These are phyloP conservation scores for Gentiana straminea DNA, from an alignment of 257 asterid genomes.

Conservation along the genomic window DNA sequence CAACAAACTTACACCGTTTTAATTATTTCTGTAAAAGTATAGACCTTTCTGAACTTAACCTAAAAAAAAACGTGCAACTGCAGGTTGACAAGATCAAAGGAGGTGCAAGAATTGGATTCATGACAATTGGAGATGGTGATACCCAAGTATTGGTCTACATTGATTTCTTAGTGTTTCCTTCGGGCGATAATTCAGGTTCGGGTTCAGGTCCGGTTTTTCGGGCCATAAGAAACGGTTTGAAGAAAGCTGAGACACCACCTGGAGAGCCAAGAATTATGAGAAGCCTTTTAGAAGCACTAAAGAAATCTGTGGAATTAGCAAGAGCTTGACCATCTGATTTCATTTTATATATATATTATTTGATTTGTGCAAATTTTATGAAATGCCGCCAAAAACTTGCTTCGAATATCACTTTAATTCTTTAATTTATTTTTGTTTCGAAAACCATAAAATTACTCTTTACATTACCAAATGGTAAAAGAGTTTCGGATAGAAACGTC, in stretches of 20 bases:
- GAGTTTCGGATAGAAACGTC: too few species aligned
- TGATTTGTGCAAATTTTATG: too few species aligned
- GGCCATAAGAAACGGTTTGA: conserved; percentile 69
- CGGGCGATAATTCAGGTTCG: conserved; percentile 37
- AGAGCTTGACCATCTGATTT: conserved; percentile 12
- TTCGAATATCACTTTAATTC: too few species aligned
- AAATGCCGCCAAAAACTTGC: too few species aligned
- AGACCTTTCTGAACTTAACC: background rate
- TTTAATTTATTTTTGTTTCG: too few species aligned
- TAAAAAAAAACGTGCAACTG: background rate
- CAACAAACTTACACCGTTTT: too few species aligned
- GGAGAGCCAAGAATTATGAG: conserved; percentile 93
- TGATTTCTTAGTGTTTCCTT: conserved; percentile 72
- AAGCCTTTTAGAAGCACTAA: conserved; percentile 74
- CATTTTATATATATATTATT: background rate
- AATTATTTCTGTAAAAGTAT: background rate
- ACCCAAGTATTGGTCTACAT: conserved; percentile 66
- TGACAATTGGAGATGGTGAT: conserved; percentile 51
- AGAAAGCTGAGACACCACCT: conserved; percentile 52
- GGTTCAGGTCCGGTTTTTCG: conserved; percentile 42
- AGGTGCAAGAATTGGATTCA: conserved; percentile 92
- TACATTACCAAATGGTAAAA: too few species aligned
- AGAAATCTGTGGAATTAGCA: conserved; percentile 74
- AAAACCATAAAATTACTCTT: too few species aligned
- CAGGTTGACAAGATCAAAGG: conserved; percentile 88